phyloP scores from a whole-genome alignment of 2,329 filamentous ascomycete species.

The Cercospora brassicicola region DNA sequence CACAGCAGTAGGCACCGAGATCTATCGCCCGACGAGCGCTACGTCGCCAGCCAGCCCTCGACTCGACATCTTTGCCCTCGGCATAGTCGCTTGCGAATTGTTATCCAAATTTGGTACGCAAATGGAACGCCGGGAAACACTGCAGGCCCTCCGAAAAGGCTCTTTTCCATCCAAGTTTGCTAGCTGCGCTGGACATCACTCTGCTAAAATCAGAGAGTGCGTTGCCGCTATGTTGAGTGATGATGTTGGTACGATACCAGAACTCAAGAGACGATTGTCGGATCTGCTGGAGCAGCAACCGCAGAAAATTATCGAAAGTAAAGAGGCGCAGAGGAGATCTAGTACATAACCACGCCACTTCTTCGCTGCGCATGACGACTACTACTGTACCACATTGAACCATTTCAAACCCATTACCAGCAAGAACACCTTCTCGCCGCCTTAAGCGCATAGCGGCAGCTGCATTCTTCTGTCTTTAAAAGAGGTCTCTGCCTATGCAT shows the following conservation, averaged over 20 bases:
- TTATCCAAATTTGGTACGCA: conserved; percentile 53
- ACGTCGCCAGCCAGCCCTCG: conserved; percentile 48
- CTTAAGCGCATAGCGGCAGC: too few relatives aligned
- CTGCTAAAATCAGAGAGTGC: conserved; percentile 18
- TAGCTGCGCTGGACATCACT: conserved; percentile 14
- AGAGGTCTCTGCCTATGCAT: too few relatives aligned
- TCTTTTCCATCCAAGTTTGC: conserved; percentile 19
- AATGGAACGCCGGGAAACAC: conserved; percentile 44
- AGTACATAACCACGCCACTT: neutral
- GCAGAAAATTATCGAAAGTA: neutral
- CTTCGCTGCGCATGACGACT: neutral
- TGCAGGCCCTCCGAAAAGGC: conserved; percentile 36
- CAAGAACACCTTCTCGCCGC: too few relatives aligned
- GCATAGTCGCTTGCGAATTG: conserved; percentile 64
- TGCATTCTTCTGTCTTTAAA: too few relatives aligned
- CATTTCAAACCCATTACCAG: too few relatives aligned
- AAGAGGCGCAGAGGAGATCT: neutral
- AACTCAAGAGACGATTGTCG: conserved; percentile 9
- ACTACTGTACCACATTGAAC: too few relatives aligned
- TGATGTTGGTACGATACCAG: neutral
- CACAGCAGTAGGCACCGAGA: conserved; percentile 58
- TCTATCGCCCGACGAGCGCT: conserved; percentile 57
- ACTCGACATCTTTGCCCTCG: conserved; percentile 62
- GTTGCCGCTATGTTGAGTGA: conserved; percentile 20
- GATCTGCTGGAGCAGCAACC: neutral